Conservation (phyloP, 495 filamentous ascomycete species). For the Podospora bellae-mahoneyi region DNA sequence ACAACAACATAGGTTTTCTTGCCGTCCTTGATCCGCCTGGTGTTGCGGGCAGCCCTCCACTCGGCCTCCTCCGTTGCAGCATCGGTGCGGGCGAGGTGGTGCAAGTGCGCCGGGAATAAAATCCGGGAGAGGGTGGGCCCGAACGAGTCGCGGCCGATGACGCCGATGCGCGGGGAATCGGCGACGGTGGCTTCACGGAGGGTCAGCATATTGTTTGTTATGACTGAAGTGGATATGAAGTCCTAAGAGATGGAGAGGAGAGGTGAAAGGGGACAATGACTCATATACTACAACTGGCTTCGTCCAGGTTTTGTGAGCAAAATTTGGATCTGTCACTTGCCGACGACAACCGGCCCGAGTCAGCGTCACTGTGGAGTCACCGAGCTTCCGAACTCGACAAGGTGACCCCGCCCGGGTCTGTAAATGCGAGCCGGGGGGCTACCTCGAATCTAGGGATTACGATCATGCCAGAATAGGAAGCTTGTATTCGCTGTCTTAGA, state of each 20-base stretch:
- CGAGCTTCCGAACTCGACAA: neutral
- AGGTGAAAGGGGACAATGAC: neutral
- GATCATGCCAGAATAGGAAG: neutral
- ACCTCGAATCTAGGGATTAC: neutral
- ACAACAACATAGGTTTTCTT: slow-evolving; percentile 26
- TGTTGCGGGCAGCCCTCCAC: slow-evolving; percentile 20
- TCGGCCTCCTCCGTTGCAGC: slow-evolving; percentile 16
- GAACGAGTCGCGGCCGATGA: slow-evolving; percentile 23
- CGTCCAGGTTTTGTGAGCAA: neutral
- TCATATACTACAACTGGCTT: neutral
- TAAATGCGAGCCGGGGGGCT: neutral
- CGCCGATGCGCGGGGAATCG: slow-evolving; percentile 19
- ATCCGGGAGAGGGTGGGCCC: slow-evolving; percentile 12
- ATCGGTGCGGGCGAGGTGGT: slow-evolving; percentile 7
- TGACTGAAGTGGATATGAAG: neutral
- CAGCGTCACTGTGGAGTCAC: neutral
- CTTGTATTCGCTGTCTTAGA: neutral
- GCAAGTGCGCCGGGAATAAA: slow-evolving; percentile 25
- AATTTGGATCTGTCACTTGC: neutral
- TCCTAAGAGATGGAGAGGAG: neutral
- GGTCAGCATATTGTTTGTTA: slow-evolving; percentile 17
- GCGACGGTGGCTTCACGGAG: slow-evolving; percentile 23
- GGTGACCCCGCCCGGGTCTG: neutral
- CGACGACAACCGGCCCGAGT: neutral
- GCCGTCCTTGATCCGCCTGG: slow-evolving; percentile 21